phyloP scores from a whole-genome alignment of 805 yeast species.

The Clavispora santaluciae region DNA sequence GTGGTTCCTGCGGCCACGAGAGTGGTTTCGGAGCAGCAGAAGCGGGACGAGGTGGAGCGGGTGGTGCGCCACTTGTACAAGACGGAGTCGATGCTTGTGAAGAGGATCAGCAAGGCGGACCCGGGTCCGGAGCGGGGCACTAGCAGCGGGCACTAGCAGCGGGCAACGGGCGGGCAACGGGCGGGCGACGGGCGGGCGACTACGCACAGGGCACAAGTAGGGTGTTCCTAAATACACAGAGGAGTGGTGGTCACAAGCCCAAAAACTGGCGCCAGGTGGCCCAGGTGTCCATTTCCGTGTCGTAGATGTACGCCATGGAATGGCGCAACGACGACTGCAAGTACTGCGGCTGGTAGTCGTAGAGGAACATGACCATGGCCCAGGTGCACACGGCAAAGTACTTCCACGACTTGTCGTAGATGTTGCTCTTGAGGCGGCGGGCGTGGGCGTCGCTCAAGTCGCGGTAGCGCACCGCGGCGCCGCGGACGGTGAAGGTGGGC shows the following conservation, averaged over 20 bases:
- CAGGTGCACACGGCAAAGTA: constrained; percentile 60
- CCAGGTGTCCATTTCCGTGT: constrained; percentile 52
- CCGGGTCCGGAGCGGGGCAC: too few species aligned
- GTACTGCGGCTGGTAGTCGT: constrained; percentile 55
- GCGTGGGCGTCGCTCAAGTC: constrained; percentile 32
- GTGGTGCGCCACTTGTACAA: not conserved
- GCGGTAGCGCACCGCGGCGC: constrained; percentile 16
- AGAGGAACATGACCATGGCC: constrained; percentile 71
- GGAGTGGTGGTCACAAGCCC: constrained; percentile 31
- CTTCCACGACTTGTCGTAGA: constrained; percentile 46
- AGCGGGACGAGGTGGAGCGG: not conserved
- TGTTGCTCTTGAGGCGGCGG: constrained; percentile 22
- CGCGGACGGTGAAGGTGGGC: constrained; percentile 25
- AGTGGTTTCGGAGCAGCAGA: not conserved
- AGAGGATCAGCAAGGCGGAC: not conserved
- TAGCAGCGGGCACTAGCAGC: too few species aligned
- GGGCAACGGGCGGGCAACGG: too few species aligned
- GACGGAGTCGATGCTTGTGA: not conserved
- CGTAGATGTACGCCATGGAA: constrained; percentile 69
- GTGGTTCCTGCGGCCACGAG: too few species aligned
- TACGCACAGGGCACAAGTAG: too few species aligned
- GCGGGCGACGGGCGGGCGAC: too few species aligned
- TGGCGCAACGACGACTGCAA: constrained; percentile 62
- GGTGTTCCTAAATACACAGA: too few species aligned
- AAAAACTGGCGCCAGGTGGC: constrained; percentile 40